These are phyloP conservation scores for Asterochloris sp. DNA, from an alignment of 139 green algal genomes.

Conservation along the genomic window DNA sequence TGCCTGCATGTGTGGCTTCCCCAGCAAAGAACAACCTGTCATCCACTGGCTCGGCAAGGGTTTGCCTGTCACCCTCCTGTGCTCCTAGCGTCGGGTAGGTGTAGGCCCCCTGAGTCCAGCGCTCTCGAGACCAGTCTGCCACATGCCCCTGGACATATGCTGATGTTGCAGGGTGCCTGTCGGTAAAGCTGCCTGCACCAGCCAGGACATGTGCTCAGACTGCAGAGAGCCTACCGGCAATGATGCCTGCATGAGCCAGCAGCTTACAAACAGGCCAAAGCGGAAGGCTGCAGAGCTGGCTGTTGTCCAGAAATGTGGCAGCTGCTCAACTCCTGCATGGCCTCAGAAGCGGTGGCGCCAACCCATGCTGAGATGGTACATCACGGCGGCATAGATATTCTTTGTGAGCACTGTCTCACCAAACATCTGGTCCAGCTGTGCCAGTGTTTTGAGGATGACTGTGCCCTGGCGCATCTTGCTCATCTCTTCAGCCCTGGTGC, in stretches of 20 bases:
- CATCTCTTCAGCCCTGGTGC: conserved; percentile 45
- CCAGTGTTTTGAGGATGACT: conserved; percentile 43
- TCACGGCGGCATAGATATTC: not conserved
- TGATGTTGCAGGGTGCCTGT: conserved; percentile 41
- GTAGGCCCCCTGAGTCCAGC: conserved; percentile 70
- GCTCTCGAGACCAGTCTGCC: conserved; percentile 71
- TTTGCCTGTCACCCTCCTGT: conserved; percentile 45
- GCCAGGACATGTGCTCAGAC: not conserved
- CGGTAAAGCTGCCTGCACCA: conserved; percentile 9
- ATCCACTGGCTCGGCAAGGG: conserved; percentile 52
- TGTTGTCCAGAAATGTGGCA: not conserved
- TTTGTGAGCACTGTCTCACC: conserved; percentile 5
- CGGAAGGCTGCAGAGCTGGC: not conserved
- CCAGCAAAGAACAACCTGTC: conserved; percentile 77
- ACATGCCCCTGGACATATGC: conserved; percentile 40
- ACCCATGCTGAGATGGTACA: too few relatives aligned
- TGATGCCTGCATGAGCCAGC: not conserved
- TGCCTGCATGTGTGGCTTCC: conserved; percentile 65
- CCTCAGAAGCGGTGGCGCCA: not conserved
- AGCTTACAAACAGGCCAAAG: not conserved
- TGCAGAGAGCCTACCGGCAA: not conserved
- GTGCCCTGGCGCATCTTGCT: conserved; percentile 29
- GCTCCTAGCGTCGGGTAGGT: conserved; percentile 61
- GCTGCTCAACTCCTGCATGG: not conserved
- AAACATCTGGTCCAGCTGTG: conserved; percentile 78